Base-by-base conservation (phyloP, 2,329 filamentous ascomycete species). In the Fusarium sulawesiense region DNA sequence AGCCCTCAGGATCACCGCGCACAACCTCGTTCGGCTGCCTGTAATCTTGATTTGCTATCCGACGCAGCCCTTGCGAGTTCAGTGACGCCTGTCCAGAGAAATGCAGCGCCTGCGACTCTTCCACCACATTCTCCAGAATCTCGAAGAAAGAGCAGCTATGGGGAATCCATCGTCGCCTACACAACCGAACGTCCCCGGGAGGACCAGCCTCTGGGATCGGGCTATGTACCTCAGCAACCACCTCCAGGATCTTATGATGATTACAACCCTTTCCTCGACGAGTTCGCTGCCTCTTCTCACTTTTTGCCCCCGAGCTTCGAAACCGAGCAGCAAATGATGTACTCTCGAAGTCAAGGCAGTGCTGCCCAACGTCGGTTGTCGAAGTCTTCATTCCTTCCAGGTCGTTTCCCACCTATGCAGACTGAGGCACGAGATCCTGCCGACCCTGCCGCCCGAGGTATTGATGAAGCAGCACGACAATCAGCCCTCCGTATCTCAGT, bases 31-130 rank as follows among this genome's bases (percentile, higher is more conserved):
- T 76, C 81, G 14, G 82, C 80, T 18, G 85, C 85, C 4, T 88
- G 86, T 73, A 89, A 88, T 68, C 80, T 89, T 37, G 87, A 89
- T 64, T 79, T 89, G 12, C 78, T 89, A 20, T 89, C 87, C 7
- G 86, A 89, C 75, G 87, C 87, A n/a, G 87, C 87, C 9, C 83
- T 87, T 20, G 85, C 84, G n/a, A 86, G 84, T 60, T 85, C 87
- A 70, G 84, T 86, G 25, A 83, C 81, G 64, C 79, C 82, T n/a
- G 84, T 87, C 71, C 85, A 84, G 60, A 80, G 83, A 23, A 83
- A 86, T 77, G 82, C 87, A 71, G 74, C 81, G 12, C 84, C 84
- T 25, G 78, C 85, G 30, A 76, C 65, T 18, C 79, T 82, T 13
- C 79, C 82, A 13, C 84, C 84, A 48, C 78, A 82, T 37, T 75